Evolutionary conservation across 164 flowering plant genomes (phyloP), one percentile per base, ranked within the genome.

Genomic region (Magnolia kwangsiensis): DNA sequence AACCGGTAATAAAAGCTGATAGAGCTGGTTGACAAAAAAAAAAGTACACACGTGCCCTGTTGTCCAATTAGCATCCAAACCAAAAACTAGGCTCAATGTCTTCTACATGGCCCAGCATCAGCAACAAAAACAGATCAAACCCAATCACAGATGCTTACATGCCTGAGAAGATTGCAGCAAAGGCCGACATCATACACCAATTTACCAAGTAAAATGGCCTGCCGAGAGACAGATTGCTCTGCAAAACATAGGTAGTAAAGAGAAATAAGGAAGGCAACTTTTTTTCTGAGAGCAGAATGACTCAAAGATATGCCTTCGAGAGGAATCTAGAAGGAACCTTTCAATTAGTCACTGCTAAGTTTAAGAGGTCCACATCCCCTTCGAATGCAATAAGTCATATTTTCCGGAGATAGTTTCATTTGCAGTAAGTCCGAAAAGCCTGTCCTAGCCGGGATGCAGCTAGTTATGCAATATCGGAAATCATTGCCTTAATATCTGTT

Each of bases 201-300:
- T 29, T 21, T 65, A 23, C 68, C 68, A 24, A 65, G 68, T 65
- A 65, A 65, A 65, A 65, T 29, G 21, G 68, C 68, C 68, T 65
- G 29, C 68, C 13, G 68, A 65, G 24, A 65, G 68, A 65, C 68
- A 65, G 68, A 65, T 65, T 65, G 24, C 68, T 65, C 68, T 65
- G 68, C 68, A 65, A 65, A 65, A 65, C 68, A 65, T 65, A 65
- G 68, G 37, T 29, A 24, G 27, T 29, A 65, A 65, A 29, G 24
- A 65, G 24, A 65, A 65, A 21, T n/a, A 3, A 23, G 68, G 68
- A 65, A 65, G 68, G 68, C 68, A 65, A 65, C 68, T 65, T 65
- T 29, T 21, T 21, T 65, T 65, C 68, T 65, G 68, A 20, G 24
- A 65, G 68, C 68, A 23, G 68, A 65, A 24, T 65, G 68, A 13